Conservation (phyloP, 225 moss, liverwort and hornwort genomes). For the Polytrichum formosum region DNA sequence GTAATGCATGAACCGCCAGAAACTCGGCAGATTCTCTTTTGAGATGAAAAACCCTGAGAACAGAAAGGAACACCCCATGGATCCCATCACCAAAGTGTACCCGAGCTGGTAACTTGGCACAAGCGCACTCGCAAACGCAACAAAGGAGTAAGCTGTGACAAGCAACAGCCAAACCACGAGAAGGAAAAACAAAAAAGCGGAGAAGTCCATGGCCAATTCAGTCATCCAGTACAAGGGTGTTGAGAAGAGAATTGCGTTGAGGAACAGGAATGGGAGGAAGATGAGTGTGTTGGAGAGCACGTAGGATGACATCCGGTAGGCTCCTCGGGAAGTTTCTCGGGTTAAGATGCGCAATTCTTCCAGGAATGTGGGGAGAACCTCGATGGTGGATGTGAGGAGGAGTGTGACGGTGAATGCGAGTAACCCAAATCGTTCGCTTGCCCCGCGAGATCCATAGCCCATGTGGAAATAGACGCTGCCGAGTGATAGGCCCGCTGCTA, state of each 20-base stretch:
- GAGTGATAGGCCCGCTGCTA: background rate
- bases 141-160: slow-evolving; percentile 17
- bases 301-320: slow-evolving; percentile 15
- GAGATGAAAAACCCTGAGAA: slow-evolving; percentile 62
- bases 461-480: slow-evolving; percentile 5
- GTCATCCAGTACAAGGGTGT: slow-evolving; percentile 31
- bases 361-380: slow-evolving; percentile 9
- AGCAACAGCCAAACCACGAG: slow-evolving; percentile 35
- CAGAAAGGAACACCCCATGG: slow-evolving; percentile 27
- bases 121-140: slow-evolving; percentile 26
- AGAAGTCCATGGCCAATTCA: slow-evolving; percentile 13
- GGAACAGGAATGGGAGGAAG: slow-evolving; percentile 14
- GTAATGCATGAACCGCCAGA: slow-evolving; percentile 59
- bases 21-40: slow-evolving; percentile 31
- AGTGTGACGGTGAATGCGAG: slow-evolving; percentile 15
- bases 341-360: slow-evolving; percentile 6
- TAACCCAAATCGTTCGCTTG: slow-evolving; percentile 3
- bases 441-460: slow-evolving; percentile 6
- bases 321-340: slow-evolving; percentile 18
- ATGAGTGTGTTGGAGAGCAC: slow-evolving; percentile 11
- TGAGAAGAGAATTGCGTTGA: slow-evolving; percentile 9
- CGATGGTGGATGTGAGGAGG: slow-evolving; percentile 12
- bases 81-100: slow-evolving; percentile 3
- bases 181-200: slow-evolving; percentile 39
- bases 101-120: slow-evolving; percentile 5